A percentile compares a stretch with the other conserved stretches of the same genome.
Evolutionary conservation across 2,329 filamentous ascomycete species (phyloP).

Genomic region (Neophaeococcomyces aloes): DNA sequence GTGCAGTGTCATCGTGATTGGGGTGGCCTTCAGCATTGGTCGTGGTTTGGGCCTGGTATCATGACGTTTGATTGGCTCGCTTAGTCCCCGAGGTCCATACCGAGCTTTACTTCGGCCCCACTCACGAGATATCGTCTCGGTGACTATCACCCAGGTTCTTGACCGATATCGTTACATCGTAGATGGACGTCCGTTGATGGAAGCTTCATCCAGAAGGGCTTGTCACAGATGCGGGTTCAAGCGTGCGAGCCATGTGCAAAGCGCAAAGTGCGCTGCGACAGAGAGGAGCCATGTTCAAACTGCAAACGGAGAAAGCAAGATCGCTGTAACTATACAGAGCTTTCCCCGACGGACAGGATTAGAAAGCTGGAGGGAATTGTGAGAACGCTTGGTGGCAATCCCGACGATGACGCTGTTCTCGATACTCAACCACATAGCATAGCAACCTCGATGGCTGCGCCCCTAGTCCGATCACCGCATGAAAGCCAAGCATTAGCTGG

Average conservation of each 20-base stretch:
- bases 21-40: too few species aligned
- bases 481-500: background rate
- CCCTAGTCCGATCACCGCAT: background rate
- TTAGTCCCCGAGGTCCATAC: too few species aligned
- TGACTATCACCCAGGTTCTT: too few species aligned
- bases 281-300: constrained; percentile 11
- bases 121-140: too few species aligned
- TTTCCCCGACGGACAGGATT: constrained; percentile 6
- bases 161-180: too few species aligned
- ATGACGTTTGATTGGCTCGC: too few species aligned
- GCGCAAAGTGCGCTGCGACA: constrained; percentile 15
- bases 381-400: constrained; percentile 4
- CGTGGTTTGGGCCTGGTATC: too few species aligned
- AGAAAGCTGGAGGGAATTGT: constrained; percentile 5
- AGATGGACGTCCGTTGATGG: too few species aligned
- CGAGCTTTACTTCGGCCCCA: too few species aligned
- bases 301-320: constrained; percentile 13
- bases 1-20: too few species aligned
- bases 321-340: constrained; percentile 9
- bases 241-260: constrained; percentile 10
- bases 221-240: constrained; percentile 3
- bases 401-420: background rate
- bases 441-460: background rate
- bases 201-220: too few species aligned
- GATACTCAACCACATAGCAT: background rate